Evolutionary conservation across 2,329 filamentous ascomycete species (phyloP), one percentile per base, ranked within the genome.

Genomic region (Trichoderma cornu-damae): DNA sequence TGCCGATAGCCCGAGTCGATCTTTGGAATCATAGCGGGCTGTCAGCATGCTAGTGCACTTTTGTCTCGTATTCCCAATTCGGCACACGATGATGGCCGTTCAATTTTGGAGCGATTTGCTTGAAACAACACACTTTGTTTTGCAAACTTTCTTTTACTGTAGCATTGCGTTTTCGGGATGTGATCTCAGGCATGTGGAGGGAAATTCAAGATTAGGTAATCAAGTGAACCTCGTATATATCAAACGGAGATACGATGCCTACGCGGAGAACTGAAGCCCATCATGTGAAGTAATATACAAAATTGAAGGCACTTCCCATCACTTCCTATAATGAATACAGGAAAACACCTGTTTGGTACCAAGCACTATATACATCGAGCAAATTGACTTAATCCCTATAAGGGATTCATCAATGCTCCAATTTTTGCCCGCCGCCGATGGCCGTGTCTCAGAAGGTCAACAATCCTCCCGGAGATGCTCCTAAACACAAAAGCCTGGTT

Each of bases 401-500:
- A n/a, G n/a, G n/a, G n/a, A n/a, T n/a, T n/a, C n/a, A n/a, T n/a
- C n/a, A n/a, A n/a, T n/a, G n/a, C n/a, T n/a, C 18, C 28, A 20
- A 49, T 20, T 18, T 11, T 26, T 20, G 12, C 32, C 18, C 32
- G 8, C 16, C 18, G 14, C n/a, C 18, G 37, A n/a, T n/a, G n/a
- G n/a, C 7, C 46, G 51, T 57, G 54, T 35, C 46, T 14, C 49
- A 49, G n/a, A 47, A 30, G 14, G 2, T 18, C 40, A 38, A 55
- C 40, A 58, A 58, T 12, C 49, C 54, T 16, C 56, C 56, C 18
- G 22, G 6, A 3, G 49, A 5, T 12, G 49, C 49, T 1, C 61
- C 62, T 4, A 59, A 61, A n/a, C 61, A 64, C 9, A 59, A 52
- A 26, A 57, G 59, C 1, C 30, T 59, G 8, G 59, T 68, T 5